Evolutionary conservation across 108 stramenopile species (phyloP).

Genomic region (Cylindrotheca closterium): DNA sequence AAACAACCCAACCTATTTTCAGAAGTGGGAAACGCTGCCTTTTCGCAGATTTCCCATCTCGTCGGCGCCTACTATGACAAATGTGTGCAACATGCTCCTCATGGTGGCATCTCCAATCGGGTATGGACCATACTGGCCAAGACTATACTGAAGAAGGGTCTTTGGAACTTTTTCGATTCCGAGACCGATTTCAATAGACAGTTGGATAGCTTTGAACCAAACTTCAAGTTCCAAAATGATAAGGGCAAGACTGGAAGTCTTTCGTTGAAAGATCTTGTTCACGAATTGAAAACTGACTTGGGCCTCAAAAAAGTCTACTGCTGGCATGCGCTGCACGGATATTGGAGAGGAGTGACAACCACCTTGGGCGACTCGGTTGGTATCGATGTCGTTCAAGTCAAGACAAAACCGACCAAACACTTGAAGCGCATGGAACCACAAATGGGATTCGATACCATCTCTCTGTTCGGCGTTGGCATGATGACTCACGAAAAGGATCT

Average conservation of each 20-base stretch:
- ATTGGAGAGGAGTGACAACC: slow-evolving; percentile 61
- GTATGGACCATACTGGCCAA: slow-evolving; percentile 34
- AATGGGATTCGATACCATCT: slow-evolving; percentile 38
- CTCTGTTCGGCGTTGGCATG: slow-evolving; percentile 36
- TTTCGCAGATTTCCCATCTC: not conserved
- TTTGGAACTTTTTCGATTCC: slow-evolving; percentile 44
- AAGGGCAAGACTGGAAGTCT: not conserved
- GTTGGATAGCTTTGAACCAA: slow-evolving; percentile 35
- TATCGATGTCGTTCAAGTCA: slow-evolving; percentile 23
- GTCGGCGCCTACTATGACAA: slow-evolving; percentile 19
- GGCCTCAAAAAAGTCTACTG: slow-evolving; percentile 52
- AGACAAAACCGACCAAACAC: slow-evolving; percentile 36
- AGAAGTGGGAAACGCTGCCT: not conserved
- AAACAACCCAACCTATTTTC: not conserved
- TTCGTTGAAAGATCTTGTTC: slow-evolving; percentile 30
- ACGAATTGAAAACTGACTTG: slow-evolving; percentile 39
- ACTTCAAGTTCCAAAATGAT: slow-evolving; percentile 30
- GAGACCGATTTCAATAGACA: slow-evolving; percentile 49
- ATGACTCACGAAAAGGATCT: slow-evolving; percentile 31
- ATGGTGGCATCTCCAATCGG: slow-evolving; percentile 28
- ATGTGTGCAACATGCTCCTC: slow-evolving; percentile 29
- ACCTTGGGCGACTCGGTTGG: slow-evolving; percentile 25
- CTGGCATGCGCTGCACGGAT: slow-evolving; percentile 76
- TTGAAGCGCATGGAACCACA: slow-evolving; percentile 46
- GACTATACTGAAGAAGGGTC: slow-evolving; percentile 32